phyloP scores from a whole-genome alignment of 2,329 filamentous ascomycete species.

The Aspergillus bombycis region DNA sequence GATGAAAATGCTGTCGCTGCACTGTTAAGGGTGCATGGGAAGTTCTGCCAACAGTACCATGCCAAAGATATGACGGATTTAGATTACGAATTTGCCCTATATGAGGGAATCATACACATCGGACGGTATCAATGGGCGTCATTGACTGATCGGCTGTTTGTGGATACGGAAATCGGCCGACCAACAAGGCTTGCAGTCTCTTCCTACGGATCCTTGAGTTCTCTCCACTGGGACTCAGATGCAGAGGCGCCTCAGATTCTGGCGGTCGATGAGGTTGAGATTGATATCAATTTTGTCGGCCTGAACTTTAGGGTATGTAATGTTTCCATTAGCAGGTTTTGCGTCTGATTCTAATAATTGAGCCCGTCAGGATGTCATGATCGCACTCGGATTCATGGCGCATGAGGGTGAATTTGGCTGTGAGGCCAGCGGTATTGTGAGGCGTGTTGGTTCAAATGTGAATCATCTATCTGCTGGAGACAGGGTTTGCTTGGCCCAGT shows the following conservation, averaged over 20 bases:
- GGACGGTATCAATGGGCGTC: neutral
- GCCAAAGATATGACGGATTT: neutral
- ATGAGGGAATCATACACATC: neutral
- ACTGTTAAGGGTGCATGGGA: neutral
- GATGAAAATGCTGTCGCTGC: neutral
- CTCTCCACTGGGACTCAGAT: neutral
- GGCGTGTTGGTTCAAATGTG: neutral
- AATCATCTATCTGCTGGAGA: neutral
- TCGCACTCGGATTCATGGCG: neutral
- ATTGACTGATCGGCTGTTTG: neutral
- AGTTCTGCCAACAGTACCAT: neutral
- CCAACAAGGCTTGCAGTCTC: neutral
- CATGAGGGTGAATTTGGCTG: neutral
- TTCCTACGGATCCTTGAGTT: neutral
- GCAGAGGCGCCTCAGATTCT: neutral
- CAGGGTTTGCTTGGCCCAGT: neutral
- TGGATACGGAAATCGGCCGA: neutral
- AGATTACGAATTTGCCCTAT: conserved; percentile 8
- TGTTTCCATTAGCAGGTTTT: neutral
- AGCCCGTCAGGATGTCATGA: neutral
- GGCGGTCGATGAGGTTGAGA: neutral
- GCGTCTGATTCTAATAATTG: neutral
- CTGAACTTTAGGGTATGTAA: neutral
- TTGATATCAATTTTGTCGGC: neutral
- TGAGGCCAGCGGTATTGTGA: neutral